These are phyloP conservation scores for Blastocystis sp. DNA, from an alignment of 352 stramenopile species.

Conservation along the genomic window DNA sequence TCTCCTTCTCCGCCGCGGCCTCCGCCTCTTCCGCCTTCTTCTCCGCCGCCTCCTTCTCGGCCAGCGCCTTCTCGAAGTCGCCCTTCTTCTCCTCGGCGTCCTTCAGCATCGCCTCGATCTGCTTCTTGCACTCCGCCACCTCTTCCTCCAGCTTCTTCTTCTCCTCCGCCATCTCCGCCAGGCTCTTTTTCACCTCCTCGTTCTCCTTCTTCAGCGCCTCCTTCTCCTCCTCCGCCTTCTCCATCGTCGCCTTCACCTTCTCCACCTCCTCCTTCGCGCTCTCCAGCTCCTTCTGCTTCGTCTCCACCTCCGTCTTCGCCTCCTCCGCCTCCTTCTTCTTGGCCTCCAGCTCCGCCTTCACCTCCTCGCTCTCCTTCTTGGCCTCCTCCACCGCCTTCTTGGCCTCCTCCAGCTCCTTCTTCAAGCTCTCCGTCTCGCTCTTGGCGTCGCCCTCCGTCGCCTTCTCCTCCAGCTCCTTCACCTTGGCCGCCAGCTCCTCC, in stretches of 20 bases:
- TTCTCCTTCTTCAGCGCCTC: slow-evolving; percentile 9
- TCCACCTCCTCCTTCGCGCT: slow-evolving; percentile 9
- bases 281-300: slow-evolving; percentile 2
- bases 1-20: slow-evolving; percentile 6
- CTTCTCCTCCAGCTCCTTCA: background rate
- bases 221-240: slow-evolving; percentile 5
- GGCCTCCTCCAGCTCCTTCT: background rate
- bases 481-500: background rate
- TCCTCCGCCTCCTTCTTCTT: background rate
- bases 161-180: background rate
- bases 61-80: slow-evolving; percentile 12
- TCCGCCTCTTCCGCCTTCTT: slow-evolving; percentile 19
- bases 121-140: slow-evolving; percentile 10
- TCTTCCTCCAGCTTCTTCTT: background rate
- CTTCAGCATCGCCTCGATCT: background rate
- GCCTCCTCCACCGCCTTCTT: slow-evolving; percentile 1
- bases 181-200: slow-evolving; percentile 6
- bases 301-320: background rate
- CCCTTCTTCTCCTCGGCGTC: slow-evolving; percentile 30
- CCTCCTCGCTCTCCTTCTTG: slow-evolving; percentile 50
- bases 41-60: slow-evolving; percentile 12
- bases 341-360: slow-evolving; percentile 36
- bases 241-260: slow-evolving; percentile 12
- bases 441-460: background rate
- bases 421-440: background rate